phyloP scores from a whole-genome alignment of 1,139 yeast species.

The Blastobotrys serpentis region DNA sequence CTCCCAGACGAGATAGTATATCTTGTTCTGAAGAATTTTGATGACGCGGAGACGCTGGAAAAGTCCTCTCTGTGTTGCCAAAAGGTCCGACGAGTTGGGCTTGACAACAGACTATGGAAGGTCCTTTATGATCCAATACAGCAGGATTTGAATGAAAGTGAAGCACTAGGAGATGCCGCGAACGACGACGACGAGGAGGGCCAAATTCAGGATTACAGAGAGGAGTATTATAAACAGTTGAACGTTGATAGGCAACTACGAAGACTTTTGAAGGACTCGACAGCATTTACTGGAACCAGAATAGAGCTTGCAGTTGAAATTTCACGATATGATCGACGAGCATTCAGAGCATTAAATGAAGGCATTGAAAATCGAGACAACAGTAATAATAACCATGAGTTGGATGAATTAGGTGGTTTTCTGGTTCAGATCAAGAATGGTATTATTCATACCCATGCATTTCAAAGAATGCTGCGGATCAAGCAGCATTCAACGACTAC shows the following conservation, averaged over 20 bases:
- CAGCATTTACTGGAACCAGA: neutral
- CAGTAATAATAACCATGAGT: neutral
- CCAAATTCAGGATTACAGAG: neutral
- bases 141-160: neutral
- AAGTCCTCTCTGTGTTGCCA: neutral
- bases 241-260: neutral
- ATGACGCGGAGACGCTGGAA: neutral
- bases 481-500: neutral
- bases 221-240: conserved; percentile 4
- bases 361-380: neutral
- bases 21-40: conserved; percentile 2
- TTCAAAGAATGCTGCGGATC: conserved; percentile 2
- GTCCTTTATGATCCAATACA: neutral
- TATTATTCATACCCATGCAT: conserved; percentile 3
- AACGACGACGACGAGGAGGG: neutral
- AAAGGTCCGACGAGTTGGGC: conserved; percentile 1
- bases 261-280: neutral
- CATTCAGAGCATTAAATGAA: conserved; percentile 4
- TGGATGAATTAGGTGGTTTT: conserved; percentile 2
- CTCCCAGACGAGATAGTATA: conserved; percentile 5
- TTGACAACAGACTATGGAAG: conserved; percentile 6
- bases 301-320: conserved; percentile 4
- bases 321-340: conserved; percentile 4
- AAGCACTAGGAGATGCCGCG: neutral
- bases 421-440: neutral